Percentiles rank a stretch among this genome's conserved stretches.
Evolutionary conservation across 2,329 filamentous ascomycete species (phyloP).

Genomic region (Penicillium sp.): DNA sequence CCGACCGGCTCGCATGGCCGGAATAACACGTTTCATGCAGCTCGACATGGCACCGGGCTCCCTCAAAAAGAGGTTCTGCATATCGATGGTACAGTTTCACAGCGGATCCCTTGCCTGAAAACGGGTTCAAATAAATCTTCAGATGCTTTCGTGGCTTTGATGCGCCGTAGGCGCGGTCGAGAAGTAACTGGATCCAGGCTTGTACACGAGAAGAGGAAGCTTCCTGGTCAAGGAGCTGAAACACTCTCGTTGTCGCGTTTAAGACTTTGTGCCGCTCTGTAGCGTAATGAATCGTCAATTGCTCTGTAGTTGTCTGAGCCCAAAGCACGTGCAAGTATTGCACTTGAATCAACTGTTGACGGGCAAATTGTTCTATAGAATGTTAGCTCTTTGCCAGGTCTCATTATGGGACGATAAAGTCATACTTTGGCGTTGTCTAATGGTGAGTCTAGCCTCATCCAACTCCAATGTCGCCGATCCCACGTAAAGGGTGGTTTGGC

Average conservation of each 20-base stretch:
- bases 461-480: neutral
- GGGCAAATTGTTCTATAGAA: neutral
- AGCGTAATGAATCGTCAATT: neutral
- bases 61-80: neutral
- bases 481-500: neutral
- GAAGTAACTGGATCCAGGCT: neutral
- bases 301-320: neutral
- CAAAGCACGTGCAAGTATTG: neutral
- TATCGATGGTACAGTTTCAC: neutral
- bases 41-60: neutral
- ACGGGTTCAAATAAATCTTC: neutral
- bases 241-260: neutral
- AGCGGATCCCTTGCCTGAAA: neutral
- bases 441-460: neutral
- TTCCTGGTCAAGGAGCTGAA: neutral
- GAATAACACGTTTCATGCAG: neutral
- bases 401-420: neutral
- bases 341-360: neutral
- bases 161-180: neutral
- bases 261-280: neutral
- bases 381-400: neutral
- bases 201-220: neutral
- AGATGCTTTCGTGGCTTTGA: neutral
- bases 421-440: neutral
- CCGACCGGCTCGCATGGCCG: neutral